These are phyloP conservation scores for Boechera stricta DNA, from an alignment of 345 rosid species.

Conservation along the genomic window DNA sequence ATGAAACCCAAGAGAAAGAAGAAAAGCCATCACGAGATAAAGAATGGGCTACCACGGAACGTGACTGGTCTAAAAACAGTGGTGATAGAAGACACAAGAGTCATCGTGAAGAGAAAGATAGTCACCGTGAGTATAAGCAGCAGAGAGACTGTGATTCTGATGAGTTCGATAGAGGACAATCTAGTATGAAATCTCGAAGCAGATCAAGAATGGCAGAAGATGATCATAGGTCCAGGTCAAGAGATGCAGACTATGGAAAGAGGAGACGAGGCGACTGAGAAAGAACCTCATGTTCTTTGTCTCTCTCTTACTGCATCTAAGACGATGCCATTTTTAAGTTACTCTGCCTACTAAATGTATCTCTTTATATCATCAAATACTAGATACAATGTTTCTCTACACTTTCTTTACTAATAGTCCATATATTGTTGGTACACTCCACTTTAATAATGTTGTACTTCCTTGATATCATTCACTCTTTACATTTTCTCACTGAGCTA, in stretches of 20 bases:
- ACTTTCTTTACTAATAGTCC: conserved; percentile 32
- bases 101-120: conserved; percentile 72
- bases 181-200: conserved; percentile 71
- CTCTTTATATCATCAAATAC: conserved; percentile 36
- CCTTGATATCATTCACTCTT: too few species aligned
- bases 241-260: conserved; percentile 82
- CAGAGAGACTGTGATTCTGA: conserved; percentile 72
- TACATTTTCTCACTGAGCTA: too few species aligned
- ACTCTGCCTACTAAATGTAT: conserved; percentile 19
- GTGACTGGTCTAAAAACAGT: conserved; percentile 74
- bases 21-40: conserved; percentile 64
- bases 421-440: too few species aligned
- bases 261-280: conserved; percentile 60
- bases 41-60: conserved; percentile 63
- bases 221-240: conserved; percentile 67
- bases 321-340: conserved; percentile 10
- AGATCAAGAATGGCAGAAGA: conserved; percentile 73
- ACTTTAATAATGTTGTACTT: too few species aligned
- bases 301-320: conserved; percentile 26
- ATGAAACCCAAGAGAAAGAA: conserved; percentile 75
- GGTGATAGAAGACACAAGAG: conserved; percentile 71
- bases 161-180: conserved; percentile 73
- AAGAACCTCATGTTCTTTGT: conserved; percentile 1
- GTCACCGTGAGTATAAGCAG: conserved; percentile 61
- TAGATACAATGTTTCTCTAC: conserved; percentile 37